Conservation (phyloP, 192 early-diverging fungal species). For the Rhizophagus prolifer region DNA sequence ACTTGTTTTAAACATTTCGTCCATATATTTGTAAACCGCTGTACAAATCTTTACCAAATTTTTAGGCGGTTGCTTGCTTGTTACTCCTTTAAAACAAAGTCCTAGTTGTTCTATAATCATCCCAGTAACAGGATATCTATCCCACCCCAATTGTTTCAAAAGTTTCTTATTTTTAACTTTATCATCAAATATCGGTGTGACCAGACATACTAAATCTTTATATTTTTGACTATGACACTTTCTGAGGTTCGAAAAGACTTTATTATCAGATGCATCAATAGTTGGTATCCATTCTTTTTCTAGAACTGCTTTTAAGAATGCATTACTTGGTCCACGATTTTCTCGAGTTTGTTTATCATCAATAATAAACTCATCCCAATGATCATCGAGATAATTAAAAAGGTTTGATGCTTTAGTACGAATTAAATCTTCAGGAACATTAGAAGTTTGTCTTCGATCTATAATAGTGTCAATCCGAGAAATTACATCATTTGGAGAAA, state of each 20-base stretch:
- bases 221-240: not conserved
- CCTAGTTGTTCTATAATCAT: not conserved
- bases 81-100: not conserved
- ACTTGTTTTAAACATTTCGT: not conserved
- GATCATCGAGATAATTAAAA: no score
- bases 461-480: not conserved
- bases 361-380: no score
- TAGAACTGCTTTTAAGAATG: not conserved
- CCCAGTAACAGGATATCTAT: not conserved
- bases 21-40: not conserved
- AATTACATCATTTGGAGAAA: not conserved
- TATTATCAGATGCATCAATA: not conserved
- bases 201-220: not conserved
- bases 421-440: no score
- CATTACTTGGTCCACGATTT: no score
- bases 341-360: no score
- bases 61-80: no score
- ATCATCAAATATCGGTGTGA: not conserved
- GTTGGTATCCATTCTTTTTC: constrained; percentile 1
- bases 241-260: not conserved
- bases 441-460: not conserved
- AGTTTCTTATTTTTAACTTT: not conserved
- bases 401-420: no score
- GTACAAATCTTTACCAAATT: not conserved
- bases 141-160: not conserved